Conservation (phyloP, 1,284 basidiomycete genomes). For the Coriolopsis trogii region DNA sequence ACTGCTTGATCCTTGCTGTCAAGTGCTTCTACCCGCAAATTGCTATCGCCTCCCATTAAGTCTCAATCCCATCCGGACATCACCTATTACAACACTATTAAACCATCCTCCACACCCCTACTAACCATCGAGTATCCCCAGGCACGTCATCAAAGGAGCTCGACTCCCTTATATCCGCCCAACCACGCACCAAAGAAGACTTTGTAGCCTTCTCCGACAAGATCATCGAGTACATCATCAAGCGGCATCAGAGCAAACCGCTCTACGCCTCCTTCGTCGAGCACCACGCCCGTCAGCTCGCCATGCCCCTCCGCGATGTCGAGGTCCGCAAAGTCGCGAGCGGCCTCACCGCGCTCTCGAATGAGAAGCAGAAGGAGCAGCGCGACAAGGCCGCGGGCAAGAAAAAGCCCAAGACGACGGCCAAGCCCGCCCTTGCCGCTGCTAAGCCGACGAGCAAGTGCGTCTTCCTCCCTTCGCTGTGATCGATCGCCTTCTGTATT, state of each 20-base stretch:
- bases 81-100: no score
- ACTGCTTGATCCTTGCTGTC: background rate
- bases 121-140: slow-evolving; percentile 29
- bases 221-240: slow-evolving; percentile 75
- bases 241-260: slow-evolving; percentile 78
- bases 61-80: no score
- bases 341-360: slow-evolving; percentile 81
- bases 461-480: no score
- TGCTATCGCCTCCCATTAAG: no score
- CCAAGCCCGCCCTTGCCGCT: slow-evolving; percentile 79
- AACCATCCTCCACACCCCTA: background rate
- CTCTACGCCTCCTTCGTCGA: slow-evolving; percentile 85
- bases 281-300: slow-evolving; percentile 75
- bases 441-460: slow-evolving; percentile 67
- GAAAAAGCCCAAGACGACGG: slow-evolving; percentile 78
- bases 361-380: slow-evolving; percentile 92
- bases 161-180: slow-evolving; percentile 67
- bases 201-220: slow-evolving; percentile 73
- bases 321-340: slow-evolving; percentile 89
- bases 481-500: background rate
- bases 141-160: slow-evolving; percentile 71
- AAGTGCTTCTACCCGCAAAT: background rate
- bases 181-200: slow-evolving; percentile 86
- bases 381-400: slow-evolving; percentile 85
- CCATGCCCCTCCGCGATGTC: slow-evolving; percentile 78